phyloP scores from a whole-genome alignment of 208 protist genomes.

The Sergeia podlipaevii region DNA sequence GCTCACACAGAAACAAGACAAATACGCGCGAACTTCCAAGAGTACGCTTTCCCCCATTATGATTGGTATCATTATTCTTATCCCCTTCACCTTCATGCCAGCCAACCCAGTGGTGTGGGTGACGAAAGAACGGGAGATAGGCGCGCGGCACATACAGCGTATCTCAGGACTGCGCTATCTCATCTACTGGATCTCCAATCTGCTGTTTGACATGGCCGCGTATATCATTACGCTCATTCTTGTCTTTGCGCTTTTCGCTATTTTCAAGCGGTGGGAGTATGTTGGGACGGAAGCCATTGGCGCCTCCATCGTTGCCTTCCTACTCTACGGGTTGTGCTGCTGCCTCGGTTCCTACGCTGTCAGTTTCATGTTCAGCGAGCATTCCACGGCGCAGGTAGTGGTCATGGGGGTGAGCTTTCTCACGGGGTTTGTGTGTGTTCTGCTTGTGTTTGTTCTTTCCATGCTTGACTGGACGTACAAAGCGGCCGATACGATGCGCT shows the following conservation, averaged over 20 bases:
- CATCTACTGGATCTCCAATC: constrained; percentile 71
- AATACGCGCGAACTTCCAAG: neutral
- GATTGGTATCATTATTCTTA: constrained; percentile 47
- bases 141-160: constrained; percentile 69
- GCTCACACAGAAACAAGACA: constrained; percentile 9
- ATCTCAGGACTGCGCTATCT: constrained; percentile 59
- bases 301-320: constrained; percentile 29
- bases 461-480: constrained; percentile 25
- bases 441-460: constrained; percentile 42
- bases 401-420: constrained; percentile 53
- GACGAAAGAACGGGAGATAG: constrained; percentile 71
- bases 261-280: constrained; percentile 51
- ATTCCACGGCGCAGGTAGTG: constrained; percentile 50
- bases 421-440: constrained; percentile 54
- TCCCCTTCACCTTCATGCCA: constrained; percentile 70
- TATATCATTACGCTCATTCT: constrained; percentile 38
- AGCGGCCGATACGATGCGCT: constrained; percentile 23
- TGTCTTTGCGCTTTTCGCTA: constrained; percentile 32
- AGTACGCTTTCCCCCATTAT: constrained; percentile 18
- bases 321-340: constrained; percentile 41
- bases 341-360: constrained; percentile 33
- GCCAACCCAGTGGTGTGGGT: constrained; percentile 64
- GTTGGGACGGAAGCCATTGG: constrained; percentile 23
- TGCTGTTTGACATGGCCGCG: constrained; percentile 50
- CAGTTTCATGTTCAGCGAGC: constrained; percentile 50